phyloP scores from a whole-genome alignment of 345 rosid species.

The Sisymbrium altissimum region DNA sequence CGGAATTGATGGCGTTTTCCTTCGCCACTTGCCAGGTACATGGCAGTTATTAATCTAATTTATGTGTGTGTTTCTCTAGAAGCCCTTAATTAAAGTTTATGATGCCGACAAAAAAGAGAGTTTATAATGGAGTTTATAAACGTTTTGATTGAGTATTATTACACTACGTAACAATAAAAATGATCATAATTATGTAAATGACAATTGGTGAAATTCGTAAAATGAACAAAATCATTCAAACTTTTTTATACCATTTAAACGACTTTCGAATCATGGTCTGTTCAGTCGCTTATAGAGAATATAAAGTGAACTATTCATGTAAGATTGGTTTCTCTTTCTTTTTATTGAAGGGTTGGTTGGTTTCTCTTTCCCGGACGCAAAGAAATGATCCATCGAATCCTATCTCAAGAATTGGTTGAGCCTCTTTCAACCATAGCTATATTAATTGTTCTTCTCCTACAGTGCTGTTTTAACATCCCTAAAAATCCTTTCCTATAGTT shows the following conservation, averaged over 20 bases:
- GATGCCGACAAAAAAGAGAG: no score
- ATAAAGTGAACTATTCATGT: no score
- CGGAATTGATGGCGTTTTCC: constrained; percentile 1
- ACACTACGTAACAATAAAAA: background rate
- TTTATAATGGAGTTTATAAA: background rate
- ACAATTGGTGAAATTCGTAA: background rate
- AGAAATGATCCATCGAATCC: background rate
- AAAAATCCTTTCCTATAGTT: no score
- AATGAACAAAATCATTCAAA: background rate
- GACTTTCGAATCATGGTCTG: no score
- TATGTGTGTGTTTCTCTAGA: background rate
- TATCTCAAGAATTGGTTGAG: background rate
- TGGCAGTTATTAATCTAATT: background rate
- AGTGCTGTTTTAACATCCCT: background rate
- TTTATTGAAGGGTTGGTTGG: no score
- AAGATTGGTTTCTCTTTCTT: background rate
- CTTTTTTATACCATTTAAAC: no score
- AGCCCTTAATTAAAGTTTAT: background rate
- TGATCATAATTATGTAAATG: background rate
- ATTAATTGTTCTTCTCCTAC: background rate
- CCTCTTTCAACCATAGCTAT: background rate
- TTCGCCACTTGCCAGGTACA: constrained; percentile 6
- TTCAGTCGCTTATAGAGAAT: no score
- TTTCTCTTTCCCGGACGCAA: background rate
- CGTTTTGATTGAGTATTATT: background rate